phyloP scores from a whole-genome alignment of 306 rosid species.

The Albizia julibrissin region DNA sequence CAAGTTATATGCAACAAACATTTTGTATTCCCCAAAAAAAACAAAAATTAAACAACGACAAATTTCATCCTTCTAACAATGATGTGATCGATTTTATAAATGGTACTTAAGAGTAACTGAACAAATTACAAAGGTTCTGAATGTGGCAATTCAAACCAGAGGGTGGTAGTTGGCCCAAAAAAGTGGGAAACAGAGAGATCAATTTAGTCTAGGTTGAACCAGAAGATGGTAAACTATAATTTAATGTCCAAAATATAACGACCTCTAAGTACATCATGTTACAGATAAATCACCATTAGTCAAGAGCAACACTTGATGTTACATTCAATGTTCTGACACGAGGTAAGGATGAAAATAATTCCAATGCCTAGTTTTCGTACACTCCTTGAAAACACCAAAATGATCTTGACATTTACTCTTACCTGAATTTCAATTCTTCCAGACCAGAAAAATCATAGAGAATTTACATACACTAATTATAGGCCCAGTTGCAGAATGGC shows the following conservation, averaged over 20 bases:
- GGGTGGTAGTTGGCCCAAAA: too few species aligned
- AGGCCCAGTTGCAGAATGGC: background rate
- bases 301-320: constrained; percentile 16
- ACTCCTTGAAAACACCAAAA: constrained; percentile 89
- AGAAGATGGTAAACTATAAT: background rate
- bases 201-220: background rate
- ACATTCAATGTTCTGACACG: constrained; percentile 4
- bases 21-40: too few species aligned
- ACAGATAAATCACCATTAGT: constrained; percentile 9
- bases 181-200: too few species aligned
- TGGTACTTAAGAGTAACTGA: background rate
- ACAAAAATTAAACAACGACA: background rate
- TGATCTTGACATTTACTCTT: constrained; percentile 92
- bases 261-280: background rate
- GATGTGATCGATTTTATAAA: background rate
- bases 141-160: background rate
- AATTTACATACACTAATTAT: constrained; percentile 9
- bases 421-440: constrained; percentile 60
- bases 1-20: background rate
- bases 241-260: background rate
- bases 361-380: constrained; percentile 86
- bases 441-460: constrained; percentile 57
- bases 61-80: too few species aligned
- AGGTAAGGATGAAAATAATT: constrained; percentile 19
- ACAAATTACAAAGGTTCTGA: background rate